Evolutionary conservation across 352 stramenopile genomes (phyloP).

Genomic region (Globisporangium mamillatum): DNA sequence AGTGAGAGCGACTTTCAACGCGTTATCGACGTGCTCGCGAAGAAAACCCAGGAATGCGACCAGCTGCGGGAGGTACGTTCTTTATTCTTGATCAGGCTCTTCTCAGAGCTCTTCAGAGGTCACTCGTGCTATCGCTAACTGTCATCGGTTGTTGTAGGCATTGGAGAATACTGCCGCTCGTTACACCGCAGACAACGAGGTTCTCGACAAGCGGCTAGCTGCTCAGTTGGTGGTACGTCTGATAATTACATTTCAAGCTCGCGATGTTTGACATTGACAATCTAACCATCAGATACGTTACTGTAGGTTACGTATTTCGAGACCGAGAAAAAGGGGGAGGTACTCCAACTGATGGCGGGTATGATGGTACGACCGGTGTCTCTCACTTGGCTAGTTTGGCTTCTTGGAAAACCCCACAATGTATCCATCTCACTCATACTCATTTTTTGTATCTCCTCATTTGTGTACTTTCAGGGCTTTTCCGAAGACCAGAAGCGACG

Average conservation of each 20-base stretch:
- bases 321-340: slow-evolving; percentile 66
- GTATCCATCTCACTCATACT: neutral
- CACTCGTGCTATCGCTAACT: neutral
- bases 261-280: too few relatives aligned
- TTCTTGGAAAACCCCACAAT: neutral
- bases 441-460: neutral
- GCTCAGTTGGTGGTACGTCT: slow-evolving; percentile 59
- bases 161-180: slow-evolving; percentile 56
- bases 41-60: slow-evolving; percentile 67
- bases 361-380: slow-evolving; percentile 50
- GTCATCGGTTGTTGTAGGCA: slow-evolving; percentile 24
- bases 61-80: slow-evolving; percentile 56
- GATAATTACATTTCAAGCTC: neutral
- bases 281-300: neutral
- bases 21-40: slow-evolving; percentile 49
- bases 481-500: slow-evolving; percentile 66
- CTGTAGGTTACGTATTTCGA: slow-evolving; percentile 64
- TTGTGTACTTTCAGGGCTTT: slow-evolving; percentile 32
- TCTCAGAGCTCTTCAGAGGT: neutral
- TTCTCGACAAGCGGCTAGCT: slow-evolving; percentile 68
- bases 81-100: neutral
- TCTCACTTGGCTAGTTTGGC: neutral
- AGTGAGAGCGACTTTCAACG: slow-evolving; percentile 47
- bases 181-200: slow-evolving; percentile 52
- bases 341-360: slow-evolving; percentile 64